Conservation (phyloP, 139 green algal genomes). For the Haematococcus sp. region DNA sequence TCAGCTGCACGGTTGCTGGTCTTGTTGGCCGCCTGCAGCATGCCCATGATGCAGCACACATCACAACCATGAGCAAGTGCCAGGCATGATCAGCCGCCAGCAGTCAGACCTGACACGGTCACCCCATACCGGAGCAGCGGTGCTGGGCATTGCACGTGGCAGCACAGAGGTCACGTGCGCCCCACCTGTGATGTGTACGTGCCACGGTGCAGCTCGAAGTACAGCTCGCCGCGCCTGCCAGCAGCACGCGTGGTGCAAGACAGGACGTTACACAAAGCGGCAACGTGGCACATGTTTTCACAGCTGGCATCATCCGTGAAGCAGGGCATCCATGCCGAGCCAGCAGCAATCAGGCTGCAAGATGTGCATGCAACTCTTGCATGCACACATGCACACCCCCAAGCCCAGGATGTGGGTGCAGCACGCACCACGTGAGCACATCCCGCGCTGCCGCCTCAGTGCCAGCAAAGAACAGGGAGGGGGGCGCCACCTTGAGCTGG, state of each 20-base stretch:
- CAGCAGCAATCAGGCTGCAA: not conserved
- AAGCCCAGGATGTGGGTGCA: not conserved
- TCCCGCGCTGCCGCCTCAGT: constrained; percentile 12
- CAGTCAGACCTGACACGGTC: too few species aligned
- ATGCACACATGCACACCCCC: not conserved
- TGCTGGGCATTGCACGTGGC: too few species aligned
- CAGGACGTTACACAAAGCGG: too few species aligned
- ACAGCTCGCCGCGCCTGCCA: constrained; percentile 34
- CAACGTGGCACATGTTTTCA: too few species aligned
- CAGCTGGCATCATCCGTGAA: too few species aligned
- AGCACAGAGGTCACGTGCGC: too few species aligned
- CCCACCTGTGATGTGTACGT: constrained; percentile 36
- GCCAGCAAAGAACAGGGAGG: constrained; percentile 19
- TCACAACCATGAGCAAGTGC: too few species aligned
- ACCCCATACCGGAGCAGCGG: too few species aligned
- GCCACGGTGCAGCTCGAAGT: constrained; percentile 43
- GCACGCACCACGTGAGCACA: constrained; percentile 6
- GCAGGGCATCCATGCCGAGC: too few species aligned
- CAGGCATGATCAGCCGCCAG: too few species aligned
- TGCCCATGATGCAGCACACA: not conserved
- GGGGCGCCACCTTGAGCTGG: not conserved
- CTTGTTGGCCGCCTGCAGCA: constrained; percentile 26
- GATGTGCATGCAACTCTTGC: not conserved
- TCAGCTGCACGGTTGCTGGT: constrained; percentile 17
- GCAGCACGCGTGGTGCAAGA: too few species aligned